Evolutionary conservation across 495 filamentous ascomycete genomes (phyloP), one percentile per base, ranked within the genome.

Genomic region (Platismatia glauca): DNA sequence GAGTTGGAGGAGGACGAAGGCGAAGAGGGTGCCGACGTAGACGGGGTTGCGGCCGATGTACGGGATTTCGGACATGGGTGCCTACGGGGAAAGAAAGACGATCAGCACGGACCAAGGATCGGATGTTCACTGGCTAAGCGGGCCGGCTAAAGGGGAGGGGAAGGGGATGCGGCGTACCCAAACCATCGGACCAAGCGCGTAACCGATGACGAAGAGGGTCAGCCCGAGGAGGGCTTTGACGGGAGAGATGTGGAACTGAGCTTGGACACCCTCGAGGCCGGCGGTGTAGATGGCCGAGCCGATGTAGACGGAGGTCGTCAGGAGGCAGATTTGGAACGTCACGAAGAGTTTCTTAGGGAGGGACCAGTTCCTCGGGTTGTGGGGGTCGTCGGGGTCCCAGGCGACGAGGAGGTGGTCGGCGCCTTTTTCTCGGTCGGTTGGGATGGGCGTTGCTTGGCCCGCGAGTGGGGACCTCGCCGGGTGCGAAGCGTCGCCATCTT

Each of bases 341-440:
- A 81, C 76, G 55, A 79, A 78, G 44, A 72, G 60, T 52, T 76
- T 78, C 66, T 79, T 80, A 38, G 58, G 58, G 0, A 52, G 55
- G 4, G 68, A 73, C 77, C 77, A 79, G 48, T 77, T 77, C 52
- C 69, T 57, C 8, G 77, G 77, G 29, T 76, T 79, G 68, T 76
- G 33, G 3, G 50, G 50, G 20, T 53, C 50, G 20, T 53, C n/a
- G 5, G 7, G 15, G 5, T 27, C 27, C 50, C 50, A 53, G 5
- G 18, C 29, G 16, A 53, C 50, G 1, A 53, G 16, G 7, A 12
- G 29, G 4, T 33, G 5, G 9, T 53, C 50, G 7, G 15, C 16
- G 29, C 50, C 50, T 33, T 53, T 53, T 13, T 53, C 50, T 27
- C 3, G 4, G 22, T 48, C 44, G n/a, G 7, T 27, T 1, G 11